These are phyloP conservation scores for Prunus fruticosa DNA, from an alignment of 306 rosid genomes.

Conservation along the genomic window DNA sequence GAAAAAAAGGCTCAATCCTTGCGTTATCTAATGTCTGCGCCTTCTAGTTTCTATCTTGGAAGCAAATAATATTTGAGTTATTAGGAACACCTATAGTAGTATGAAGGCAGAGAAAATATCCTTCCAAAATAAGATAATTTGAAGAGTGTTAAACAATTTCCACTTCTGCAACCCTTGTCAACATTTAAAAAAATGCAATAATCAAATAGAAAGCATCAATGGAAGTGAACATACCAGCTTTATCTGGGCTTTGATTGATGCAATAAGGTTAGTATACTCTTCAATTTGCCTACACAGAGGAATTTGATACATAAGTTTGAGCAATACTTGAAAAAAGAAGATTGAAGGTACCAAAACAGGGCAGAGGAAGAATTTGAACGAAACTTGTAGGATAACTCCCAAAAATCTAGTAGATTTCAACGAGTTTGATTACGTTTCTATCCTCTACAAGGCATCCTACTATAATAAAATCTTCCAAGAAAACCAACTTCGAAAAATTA, in stretches of 20 bases:
- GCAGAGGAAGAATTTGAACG: background rate
- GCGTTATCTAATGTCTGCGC: background rate
- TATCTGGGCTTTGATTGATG: slow-evolving; percentile 89
- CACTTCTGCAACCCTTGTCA: background rate
- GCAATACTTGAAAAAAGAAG: background rate
- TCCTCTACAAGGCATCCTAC: background rate
- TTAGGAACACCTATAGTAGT: background rate
- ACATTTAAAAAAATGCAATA: background rate
- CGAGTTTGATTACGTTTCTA: background rate
- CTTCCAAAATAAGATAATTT: background rate
- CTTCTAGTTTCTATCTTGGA: background rate
- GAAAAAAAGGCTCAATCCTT: background rate
- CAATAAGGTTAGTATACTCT: slow-evolving; percentile 70
- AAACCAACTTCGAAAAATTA: background rate
- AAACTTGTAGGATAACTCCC: background rate
- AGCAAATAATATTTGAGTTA: background rate
- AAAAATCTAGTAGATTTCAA: background rate
- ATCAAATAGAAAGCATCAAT: background rate
- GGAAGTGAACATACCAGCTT: slow-evolving; percentile 60
- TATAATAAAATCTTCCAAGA: background rate
- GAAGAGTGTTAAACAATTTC: background rate
- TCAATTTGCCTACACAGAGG: slow-evolving; percentile 66
- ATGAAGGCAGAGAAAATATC: background rate
- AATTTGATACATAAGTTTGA: slow-evolving; percentile 15
- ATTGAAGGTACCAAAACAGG: background rate